Evolutionary conservation across 306 rosid genomes (phyloP).

Genomic region (Calophaca sinica): DNA sequence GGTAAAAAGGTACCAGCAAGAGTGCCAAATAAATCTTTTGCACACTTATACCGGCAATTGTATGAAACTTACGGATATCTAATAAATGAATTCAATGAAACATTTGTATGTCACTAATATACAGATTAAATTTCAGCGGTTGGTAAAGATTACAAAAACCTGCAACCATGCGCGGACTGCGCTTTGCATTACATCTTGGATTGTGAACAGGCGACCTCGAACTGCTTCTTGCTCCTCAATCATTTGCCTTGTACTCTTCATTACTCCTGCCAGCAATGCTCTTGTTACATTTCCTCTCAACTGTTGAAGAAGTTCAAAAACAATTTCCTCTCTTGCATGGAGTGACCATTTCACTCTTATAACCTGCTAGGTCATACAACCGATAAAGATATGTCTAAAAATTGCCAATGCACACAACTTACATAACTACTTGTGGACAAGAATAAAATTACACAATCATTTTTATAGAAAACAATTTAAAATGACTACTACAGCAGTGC

Average conservation of each 20-base stretch:
- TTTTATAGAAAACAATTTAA: neutral
- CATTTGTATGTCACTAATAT: neutral
- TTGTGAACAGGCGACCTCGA: constrained; percentile 87
- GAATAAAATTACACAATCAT: neutral
- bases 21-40: constrained; percentile 14
- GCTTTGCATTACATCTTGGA: constrained; percentile 97
- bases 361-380: constrained; percentile 60
- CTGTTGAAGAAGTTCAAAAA: constrained; percentile 83
- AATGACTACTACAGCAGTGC: constrained; percentile 2
- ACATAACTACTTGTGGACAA: neutral
- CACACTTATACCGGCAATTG: neutral
- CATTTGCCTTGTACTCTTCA: constrained; percentile 82
- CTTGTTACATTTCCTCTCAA: constrained; percentile 75
- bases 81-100: neutral
- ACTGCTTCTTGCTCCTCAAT: constrained; percentile 98
- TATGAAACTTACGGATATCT: neutral
- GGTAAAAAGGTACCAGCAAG: neutral
- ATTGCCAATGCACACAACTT: constrained; percentile 6
- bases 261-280: constrained; percentile 59
- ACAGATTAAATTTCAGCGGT: constrained; percentile 30
- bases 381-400: constrained; percentile 8
- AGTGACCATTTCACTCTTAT: constrained; percentile 97
- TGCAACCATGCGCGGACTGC: constrained; percentile 97
- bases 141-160: constrained; percentile 52
- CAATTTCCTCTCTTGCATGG: constrained; percentile 94